These are phyloP conservation scores for Hypericum androsaemum DNA, from an alignment of 345 rosid genomes.

Conservation along the genomic window DNA sequence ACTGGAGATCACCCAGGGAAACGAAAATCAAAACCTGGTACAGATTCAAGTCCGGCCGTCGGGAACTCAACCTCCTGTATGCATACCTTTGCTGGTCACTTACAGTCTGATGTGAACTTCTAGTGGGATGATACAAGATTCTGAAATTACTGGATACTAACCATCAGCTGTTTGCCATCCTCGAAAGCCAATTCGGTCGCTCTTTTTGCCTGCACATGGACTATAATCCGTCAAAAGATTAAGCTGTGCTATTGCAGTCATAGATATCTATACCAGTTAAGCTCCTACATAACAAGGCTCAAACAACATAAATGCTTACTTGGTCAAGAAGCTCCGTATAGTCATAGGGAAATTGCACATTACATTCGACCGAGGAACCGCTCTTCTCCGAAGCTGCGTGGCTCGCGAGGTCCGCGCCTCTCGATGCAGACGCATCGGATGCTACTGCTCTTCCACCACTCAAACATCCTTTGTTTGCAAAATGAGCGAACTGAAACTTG, in stretches of 20 bases:
- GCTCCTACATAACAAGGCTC: too few relatives aligned
- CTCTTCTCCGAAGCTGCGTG: conserved; percentile 28
- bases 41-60: conserved; percentile 84
- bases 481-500: too few relatives aligned
- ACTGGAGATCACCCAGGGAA: neutral
- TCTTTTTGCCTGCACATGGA: conserved; percentile 47
- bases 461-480: too few relatives aligned
- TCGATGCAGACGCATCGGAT: too few relatives aligned
- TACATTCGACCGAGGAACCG: conserved; percentile 29
- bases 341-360: conserved; percentile 56
- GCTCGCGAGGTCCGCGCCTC: too few relatives aligned
- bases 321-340: conserved; percentile 63
- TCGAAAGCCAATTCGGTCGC: conserved; percentile 59
- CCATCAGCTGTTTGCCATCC: conserved; percentile 72
- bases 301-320: conserved; percentile 26
- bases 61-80: conserved; percentile 95
- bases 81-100: conserved; percentile 19
- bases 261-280: neutral
- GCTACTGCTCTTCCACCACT: too few relatives aligned
- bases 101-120: neutral
- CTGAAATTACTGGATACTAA: conserved; percentile 6
- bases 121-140: neutral
- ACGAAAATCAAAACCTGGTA: conserved; percentile 47
- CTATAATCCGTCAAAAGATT: neutral
- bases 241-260: too few relatives aligned